These are phyloP conservation scores for Neodidymelliopsis sp. DNA, from an alignment of 2,329 filamentous ascomycete genomes.

Conservation along the genomic window DNA sequence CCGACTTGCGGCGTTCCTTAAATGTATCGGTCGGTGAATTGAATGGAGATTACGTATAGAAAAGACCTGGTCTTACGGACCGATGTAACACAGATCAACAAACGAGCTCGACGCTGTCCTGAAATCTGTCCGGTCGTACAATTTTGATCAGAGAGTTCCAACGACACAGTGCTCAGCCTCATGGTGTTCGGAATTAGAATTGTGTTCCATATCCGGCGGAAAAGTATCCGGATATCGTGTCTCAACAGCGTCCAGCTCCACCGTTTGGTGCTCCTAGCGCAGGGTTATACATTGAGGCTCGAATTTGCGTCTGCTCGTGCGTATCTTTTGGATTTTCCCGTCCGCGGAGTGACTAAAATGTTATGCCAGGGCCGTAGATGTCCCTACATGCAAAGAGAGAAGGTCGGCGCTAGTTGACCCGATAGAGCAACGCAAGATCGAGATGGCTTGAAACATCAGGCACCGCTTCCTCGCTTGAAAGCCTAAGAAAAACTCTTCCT, in stretches of 20 bases:
- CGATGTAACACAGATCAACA: no score
- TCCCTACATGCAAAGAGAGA: conserved; percentile 1
- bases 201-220: conserved; percentile 8
- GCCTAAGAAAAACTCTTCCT: background rate
- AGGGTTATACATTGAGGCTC: conserved; percentile 4
- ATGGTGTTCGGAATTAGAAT: background rate
- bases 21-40: no score
- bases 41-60: no score
- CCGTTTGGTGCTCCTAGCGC: conserved; percentile 2
- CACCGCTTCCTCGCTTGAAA: background rate
- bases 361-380: background rate
- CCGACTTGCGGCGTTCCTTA: no score
- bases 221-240: conserved; percentile 6
- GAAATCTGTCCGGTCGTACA: background rate
- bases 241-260: conserved; percentile 13
- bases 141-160: background rate
- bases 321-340: background rate
- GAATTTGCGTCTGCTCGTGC: conserved; percentile 4
- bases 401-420: background rate
- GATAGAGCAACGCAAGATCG: conserved; percentile 1
- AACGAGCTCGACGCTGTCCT: no score
- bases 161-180: background rate
- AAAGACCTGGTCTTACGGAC: no score
- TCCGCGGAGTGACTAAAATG: conserved; percentile 8
- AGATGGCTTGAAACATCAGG: background rate